Base-by-base conservation (phyloP, 1,139 yeast species). In the Candida pseudoviswanathii region DNA sequence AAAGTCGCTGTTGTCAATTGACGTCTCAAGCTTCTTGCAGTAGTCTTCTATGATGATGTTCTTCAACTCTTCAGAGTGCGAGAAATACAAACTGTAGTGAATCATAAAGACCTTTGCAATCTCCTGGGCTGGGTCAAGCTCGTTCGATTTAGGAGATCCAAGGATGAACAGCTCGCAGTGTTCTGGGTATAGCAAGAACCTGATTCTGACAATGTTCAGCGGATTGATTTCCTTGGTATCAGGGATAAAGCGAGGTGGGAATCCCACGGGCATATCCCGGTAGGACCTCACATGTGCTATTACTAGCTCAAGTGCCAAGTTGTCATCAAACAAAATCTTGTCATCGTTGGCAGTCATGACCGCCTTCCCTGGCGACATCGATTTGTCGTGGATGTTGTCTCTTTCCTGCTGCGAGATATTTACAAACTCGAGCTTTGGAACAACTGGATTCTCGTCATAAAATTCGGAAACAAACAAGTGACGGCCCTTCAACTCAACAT, bases 71-170 rank as follows among this genome's bases (percentile, higher is more conserved):
- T 43, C 62, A 22, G 66, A 77, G 62, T 63, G 82, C 57, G 62
- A 70, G 52, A 76, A 75, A 55, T 71, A 76, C 16, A 76, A 60
- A 2, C 75, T 66, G 49, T 62, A 73, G 53, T 76, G 80, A 26
- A 75, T 70, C 64, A 73, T 76, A 50, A 75, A 70, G 6, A 75
- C 55, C 54, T 70, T 80, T 24, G 86, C 88, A 44, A 90, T 78
- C 60, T 91, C 97, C 44, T 75, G 78, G 54, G 87, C 71, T 3
- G 96, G 94, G 59, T 88, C 85, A 51, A 86, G 73, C 54, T 83
- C 88, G 48, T 80, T 80, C 45, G 74, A 70, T 53, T 78, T 80
- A 2, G 84, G 82, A 8, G 63, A 70, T 1, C 77, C 80, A 43
- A 76, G 61, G 10, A 75, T 51, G 51, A 67, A 76, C 60, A 68